These are phyloP conservation scores for Pseudocercospora fijiensis DNA, from an alignment of 2,329 filamentous ascomycete genomes.

Conservation along the genomic window DNA sequence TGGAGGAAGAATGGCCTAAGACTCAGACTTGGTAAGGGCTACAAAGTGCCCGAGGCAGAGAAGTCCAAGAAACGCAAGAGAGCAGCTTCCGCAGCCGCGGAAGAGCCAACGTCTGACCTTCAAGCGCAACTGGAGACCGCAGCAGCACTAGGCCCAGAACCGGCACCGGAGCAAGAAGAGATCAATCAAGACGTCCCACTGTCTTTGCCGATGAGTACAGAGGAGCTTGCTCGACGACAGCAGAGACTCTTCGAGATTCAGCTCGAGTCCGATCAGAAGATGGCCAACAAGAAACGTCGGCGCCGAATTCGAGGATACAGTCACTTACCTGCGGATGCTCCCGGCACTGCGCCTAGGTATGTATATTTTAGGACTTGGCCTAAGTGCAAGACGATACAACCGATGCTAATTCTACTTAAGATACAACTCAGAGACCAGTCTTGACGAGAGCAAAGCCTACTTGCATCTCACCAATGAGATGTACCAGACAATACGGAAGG, in stretches of 20 bases:
- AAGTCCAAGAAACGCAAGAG: slow-evolving; percentile 42
- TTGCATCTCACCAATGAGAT: slow-evolving; percentile 62
- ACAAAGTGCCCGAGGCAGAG: slow-evolving; percentile 32
- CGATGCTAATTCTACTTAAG: not conserved
- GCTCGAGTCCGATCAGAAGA: slow-evolving; percentile 59
- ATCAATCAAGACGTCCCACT: not conserved
- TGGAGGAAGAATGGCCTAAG: slow-evolving; percentile 61
- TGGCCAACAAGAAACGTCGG: slow-evolving; percentile 64
- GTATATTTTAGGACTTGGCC: too few relatives aligned
- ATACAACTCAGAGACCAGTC: slow-evolving; percentile 78
- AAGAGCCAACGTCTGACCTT: not conserved
- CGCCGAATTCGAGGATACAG: slow-evolving; percentile 68
- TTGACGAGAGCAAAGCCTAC: slow-evolving; percentile 73
- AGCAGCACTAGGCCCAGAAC: not conserved
- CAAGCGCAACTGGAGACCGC: not conserved
- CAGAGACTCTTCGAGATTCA: slow-evolving; percentile 32
- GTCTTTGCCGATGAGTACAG: slow-evolving; percentile 17
- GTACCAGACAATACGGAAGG: slow-evolving; percentile 64
- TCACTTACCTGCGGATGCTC: slow-evolving; percentile 65
- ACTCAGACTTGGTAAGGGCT: slow-evolving; percentile 27
- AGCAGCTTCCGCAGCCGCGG: not conserved
- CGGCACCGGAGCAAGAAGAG: not conserved
- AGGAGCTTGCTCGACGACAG: slow-evolving; percentile 26
- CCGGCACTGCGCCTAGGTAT: slow-evolving; percentile 59
- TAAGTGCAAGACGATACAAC: not conserved